Evolutionary conservation across 345 rosid genomes (phyloP), one percentile per base, ranked within the genome.

Genomic region (Gossypium bickii): DNA sequence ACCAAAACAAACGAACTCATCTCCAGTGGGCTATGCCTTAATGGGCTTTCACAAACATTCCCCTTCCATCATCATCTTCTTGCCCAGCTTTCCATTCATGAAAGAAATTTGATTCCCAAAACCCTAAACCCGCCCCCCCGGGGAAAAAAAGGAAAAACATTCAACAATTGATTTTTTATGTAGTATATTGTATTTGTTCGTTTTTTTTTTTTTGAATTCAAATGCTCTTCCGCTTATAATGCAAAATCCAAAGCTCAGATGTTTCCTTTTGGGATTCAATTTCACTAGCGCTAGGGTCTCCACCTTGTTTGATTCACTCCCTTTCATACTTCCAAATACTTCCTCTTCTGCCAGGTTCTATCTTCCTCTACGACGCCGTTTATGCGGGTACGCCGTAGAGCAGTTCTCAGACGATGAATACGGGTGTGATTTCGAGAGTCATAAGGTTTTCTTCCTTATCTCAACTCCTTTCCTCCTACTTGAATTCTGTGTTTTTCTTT

Each of bases 361-460:
- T 76, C 67, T 44, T 61, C 79, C 81, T 53, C 49, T 65, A 48
- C 27, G 64, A 65, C 89, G 89, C 29, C 77, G 82, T 25, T 86
- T 86, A 71, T 79, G 81, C 9, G 80, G 87, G 2, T 85, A 89
- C 62, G 85, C 97, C 24, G 88, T 79, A 0, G 98, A 92, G 85
- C 96, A 94, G 88, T 92, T 94, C 82, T 94, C 97, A 0, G 98
- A 94, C 70, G 98, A 94, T 73, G 98, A 92, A 74, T 92, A 93
- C 72, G 96, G 88, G 82, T 84, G 91, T 69, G 96, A 94, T 76
- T 92, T 88, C 79, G 98, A 90, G 80, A 83, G 80, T 70, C 92
- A 92, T 18, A 88, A 86, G 98, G 98, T 44, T 43, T 43, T 43
- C 27, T 66, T 66, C 53, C 52, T 44, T 12, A 8, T 11, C 9